These are phyloP conservation scores for Rhododendron ferrugineum DNA, from an alignment of 148 eudicot genomes.

Conservation along the genomic window DNA sequence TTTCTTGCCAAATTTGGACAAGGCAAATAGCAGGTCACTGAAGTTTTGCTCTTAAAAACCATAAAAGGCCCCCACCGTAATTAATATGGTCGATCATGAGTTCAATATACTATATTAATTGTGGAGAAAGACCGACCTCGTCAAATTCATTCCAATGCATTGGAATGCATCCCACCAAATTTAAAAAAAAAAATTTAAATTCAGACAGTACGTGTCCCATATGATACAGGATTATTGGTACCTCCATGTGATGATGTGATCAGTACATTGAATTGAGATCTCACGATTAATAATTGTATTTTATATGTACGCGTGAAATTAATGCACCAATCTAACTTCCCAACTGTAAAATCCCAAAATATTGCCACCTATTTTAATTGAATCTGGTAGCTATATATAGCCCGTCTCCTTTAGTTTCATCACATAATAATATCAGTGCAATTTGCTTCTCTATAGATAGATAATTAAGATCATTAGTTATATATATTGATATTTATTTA, in stretches of 20 bases:
- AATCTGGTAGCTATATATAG: constrained; percentile 3
- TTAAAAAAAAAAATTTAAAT: background rate
- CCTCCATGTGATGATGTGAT: background rate
- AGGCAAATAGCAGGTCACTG: background rate
- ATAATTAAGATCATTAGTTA: background rate
- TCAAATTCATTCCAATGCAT: background rate
- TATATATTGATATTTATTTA: background rate
- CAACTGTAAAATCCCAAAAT: constrained; percentile 14
- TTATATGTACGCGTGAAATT: constrained; percentile 21
- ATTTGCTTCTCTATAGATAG: background rate
- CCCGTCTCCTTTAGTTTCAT: constrained; percentile 6
- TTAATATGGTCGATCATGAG: background rate
- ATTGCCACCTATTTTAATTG: background rate
- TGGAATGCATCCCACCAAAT: background rate
- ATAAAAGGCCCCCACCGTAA: background rate
- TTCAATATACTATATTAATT: too few species aligned
- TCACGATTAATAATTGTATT: background rate
- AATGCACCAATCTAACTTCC: constrained; percentile 21
- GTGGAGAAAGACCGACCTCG: background rate
- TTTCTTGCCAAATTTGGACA: too few species aligned
- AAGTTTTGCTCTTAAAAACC: background rate
- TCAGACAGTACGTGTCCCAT: background rate
- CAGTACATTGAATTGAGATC: background rate
- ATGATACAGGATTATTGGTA: background rate
- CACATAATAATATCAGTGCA: background rate